Percentiles rank a stretch among this genome's conserved stretches.
phyloP scores from a whole-genome alignment of 2,329 filamentous ascomycete species.

The Fusarium gaditjirri region DNA sequence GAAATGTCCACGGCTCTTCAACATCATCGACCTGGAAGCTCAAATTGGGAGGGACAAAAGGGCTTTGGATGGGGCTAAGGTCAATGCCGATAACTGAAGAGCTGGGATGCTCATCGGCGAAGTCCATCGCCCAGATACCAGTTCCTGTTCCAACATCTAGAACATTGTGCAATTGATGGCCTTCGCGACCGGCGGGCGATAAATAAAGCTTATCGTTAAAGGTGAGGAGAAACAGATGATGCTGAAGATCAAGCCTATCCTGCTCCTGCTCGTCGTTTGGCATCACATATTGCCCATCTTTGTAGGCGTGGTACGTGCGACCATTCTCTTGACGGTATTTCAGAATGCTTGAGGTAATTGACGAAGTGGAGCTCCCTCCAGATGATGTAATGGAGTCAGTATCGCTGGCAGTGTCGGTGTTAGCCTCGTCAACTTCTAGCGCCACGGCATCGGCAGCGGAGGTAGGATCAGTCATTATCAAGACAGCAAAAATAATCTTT shows the following conservation, averaged over 20 bases:
- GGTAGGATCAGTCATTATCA: neutral
- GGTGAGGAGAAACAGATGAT: conserved; percentile 43
- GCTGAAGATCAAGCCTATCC: conserved; percentile 37
- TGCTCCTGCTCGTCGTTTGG: conserved; percentile 35
- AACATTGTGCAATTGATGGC: conserved; percentile 30
- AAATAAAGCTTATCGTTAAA: conserved; percentile 41
- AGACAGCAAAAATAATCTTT: neutral
- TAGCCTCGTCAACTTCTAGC: conserved; percentile 10
- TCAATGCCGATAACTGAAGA: conserved; percentile 36
- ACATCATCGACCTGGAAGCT: conserved; percentile 43
- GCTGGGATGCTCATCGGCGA: conserved; percentile 37
- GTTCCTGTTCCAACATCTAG: conserved; percentile 45
- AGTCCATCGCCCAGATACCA: conserved; percentile 45
- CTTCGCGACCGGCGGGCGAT: conserved; percentile 24
- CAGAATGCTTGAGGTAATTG: conserved; percentile 36
- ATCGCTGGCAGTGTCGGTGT: neutral
- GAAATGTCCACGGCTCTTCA: conserved; percentile 42
- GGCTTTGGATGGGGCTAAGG: conserved; percentile 40
- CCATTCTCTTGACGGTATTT: conserved; percentile 45
- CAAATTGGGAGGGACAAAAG: conserved; percentile 39
- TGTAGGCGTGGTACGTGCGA: conserved; percentile 45
- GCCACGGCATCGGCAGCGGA: neutral
- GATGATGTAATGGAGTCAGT: neutral
- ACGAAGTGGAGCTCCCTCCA: conserved; percentile 28
- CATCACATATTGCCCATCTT: conserved; percentile 39